phyloP scores from a whole-genome alignment of 2,329 filamentous ascomycete species.

The Fusarium papillatum region DNA sequence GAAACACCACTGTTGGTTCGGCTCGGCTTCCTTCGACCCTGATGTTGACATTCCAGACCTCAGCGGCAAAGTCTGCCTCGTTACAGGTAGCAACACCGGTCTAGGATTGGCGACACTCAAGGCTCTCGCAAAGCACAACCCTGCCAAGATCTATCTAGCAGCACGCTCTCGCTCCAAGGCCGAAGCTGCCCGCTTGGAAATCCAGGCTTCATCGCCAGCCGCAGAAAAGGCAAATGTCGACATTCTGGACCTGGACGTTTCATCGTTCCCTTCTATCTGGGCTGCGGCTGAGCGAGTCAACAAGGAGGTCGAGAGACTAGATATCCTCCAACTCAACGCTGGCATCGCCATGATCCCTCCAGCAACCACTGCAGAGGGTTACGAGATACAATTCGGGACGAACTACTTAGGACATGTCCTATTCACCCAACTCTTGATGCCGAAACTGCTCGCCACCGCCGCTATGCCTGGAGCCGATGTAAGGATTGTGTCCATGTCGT shows the following conservation, averaged over 20 bases:
- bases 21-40: slow-evolving; percentile 1
- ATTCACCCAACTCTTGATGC: slow-evolving; percentile 17
- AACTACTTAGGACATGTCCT: slow-evolving; percentile 17
- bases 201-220: background rate
- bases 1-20: background rate
- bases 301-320: slow-evolving; percentile 1
- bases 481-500: slow-evolving; percentile 15
- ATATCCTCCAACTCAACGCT: slow-evolving; percentile 16
- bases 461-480: slow-evolving; percentile 12
- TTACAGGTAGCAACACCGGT: slow-evolving; percentile 16
- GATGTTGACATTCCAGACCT: slow-evolving; percentile 14
- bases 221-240: background rate
- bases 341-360: slow-evolving; percentile 1
- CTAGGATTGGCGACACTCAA: slow-evolving; percentile 5
- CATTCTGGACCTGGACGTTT: slow-evolving; percentile 14
- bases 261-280: slow-evolving; percentile 5
- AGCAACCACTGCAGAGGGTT: slow-evolving; percentile 9
- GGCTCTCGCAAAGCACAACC: background rate
- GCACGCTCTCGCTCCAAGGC: slow-evolving; percentile 1
- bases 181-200: background rate
- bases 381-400: slow-evolving; percentile 18
- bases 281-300: slow-evolving; percentile 12
- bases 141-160: background rate
- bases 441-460: slow-evolving; percentile 6
- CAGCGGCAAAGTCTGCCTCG: slow-evolving; percentile 2